These are phyloP conservation scores for Phoma sp. DNA, from an alignment of 2,329 filamentous ascomycete species.

Conservation along the genomic window DNA sequence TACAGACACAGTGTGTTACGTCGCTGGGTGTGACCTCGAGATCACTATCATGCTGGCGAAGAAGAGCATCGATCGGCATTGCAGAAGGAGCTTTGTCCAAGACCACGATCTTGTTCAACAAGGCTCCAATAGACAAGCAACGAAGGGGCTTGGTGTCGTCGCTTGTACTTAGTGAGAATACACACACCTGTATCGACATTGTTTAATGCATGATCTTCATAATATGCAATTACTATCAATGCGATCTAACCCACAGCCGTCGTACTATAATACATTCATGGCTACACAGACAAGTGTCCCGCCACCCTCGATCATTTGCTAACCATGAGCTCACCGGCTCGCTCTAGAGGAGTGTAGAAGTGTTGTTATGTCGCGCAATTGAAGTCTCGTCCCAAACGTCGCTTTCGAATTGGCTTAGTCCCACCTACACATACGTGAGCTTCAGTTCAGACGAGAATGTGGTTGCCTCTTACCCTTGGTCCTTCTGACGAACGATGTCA, in stretches of 20 bases:
- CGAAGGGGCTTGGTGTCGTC: too few relatives aligned
- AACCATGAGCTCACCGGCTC: not conserved
- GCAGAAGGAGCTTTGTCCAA: too few relatives aligned
- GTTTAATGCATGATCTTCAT: not conserved
- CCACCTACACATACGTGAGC: constrained; percentile 21
- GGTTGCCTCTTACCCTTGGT: constrained; percentile 67
- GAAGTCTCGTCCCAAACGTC: not conserved
- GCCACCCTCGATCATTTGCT: not conserved
- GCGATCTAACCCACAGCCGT: not conserved
- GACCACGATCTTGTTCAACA: too few relatives aligned
- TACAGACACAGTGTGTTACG: too few relatives aligned
- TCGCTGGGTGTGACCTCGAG: too few relatives aligned
- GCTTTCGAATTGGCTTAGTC: constrained; percentile 18
- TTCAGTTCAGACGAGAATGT: constrained; percentile 14
- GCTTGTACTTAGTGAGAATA: too few relatives aligned
- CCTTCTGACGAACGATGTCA: constrained; percentile 76
- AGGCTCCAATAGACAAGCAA: too few relatives aligned
- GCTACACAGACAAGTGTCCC: not conserved
- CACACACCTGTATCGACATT: too few relatives aligned
- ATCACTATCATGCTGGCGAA: too few relatives aligned
- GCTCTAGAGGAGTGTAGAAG: not conserved
- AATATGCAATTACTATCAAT: not conserved
- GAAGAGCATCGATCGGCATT: too few relatives aligned
- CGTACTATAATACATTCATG: constrained; percentile 5
- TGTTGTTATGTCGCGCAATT: constrained; percentile 6